Percentiles rank a stretch among this genome's conserved stretches.
These are phyloP conservation scores for Geoglossum cookeanum DNA, from an alignment of 2,329 filamentous ascomycete genomes.

Conservation along the genomic window DNA sequence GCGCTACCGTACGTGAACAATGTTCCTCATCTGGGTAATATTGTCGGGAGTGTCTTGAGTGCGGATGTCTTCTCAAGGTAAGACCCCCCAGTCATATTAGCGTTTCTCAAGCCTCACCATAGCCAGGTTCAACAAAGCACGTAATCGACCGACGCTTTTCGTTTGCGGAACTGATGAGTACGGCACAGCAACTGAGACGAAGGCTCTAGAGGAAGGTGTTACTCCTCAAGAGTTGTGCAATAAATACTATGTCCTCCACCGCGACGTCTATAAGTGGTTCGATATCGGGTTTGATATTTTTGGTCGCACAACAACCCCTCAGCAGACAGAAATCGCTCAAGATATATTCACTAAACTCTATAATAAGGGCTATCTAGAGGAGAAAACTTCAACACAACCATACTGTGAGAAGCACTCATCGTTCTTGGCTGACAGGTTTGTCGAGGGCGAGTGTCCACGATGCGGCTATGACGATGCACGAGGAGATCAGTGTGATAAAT, in stretches of 20 bases:
- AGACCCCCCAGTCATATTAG: background rate
- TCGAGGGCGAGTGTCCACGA: conserved; percentile 60
- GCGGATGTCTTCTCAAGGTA: conserved; percentile 59
- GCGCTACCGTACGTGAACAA: conserved; percentile 76
- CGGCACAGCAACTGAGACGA: conserved; percentile 88
- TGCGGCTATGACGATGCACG: conserved; percentile 37
- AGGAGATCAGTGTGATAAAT: conserved; percentile 35
- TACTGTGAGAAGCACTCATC: conserved; percentile 59
- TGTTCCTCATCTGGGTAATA: conserved; percentile 68
- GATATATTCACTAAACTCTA: conserved; percentile 76
- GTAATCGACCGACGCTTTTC: conserved; percentile 62
- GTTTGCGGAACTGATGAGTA: conserved; percentile 88
- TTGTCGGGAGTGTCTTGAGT: conserved; percentile 70
- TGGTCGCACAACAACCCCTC: conserved; percentile 69
- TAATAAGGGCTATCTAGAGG: conserved; percentile 73
- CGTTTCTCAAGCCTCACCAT: conserved; percentile 8
- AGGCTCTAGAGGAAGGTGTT: conserved; percentile 72
- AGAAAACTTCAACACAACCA: conserved; percentile 72
- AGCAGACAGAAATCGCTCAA: conserved; percentile 87
- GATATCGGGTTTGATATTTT: conserved; percentile 89
- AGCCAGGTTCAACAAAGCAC: conserved; percentile 53
- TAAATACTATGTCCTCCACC: conserved; percentile 82
- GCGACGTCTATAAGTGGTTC: conserved; percentile 91
- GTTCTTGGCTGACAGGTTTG: conserved; percentile 72
- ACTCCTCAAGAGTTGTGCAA: conserved; percentile 71